Base-by-base conservation (phyloP, 176 grass and related monocot genomes). In the Dendrocalamus sinicus region DNA sequence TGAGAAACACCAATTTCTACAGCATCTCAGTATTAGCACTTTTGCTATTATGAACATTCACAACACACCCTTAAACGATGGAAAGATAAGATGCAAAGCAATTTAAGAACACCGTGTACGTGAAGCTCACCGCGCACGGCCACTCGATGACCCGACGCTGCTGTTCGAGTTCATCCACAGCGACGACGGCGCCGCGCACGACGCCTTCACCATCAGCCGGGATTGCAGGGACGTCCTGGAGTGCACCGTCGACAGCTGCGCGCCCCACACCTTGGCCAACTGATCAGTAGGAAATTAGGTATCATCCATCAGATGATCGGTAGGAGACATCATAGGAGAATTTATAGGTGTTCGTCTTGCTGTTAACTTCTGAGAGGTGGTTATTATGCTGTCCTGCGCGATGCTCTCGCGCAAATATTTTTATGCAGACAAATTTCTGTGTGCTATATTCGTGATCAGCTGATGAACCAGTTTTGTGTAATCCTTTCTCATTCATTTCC, bases 151-250 rank as follows among this genome's bases (percentile, higher is more conserved):
- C 32, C 32, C 79, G 8, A 68, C 77, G 0, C 88, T 95, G 65
- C 63, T 74, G 40, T 84, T 95, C 39, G 93, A 98, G 91, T 95
- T 95, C 89, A 90, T 93, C 82, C 92, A 86, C 83, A 93, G 91
- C 72, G 82, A 88, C 45, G 88, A 93, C 30, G 93, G 93, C 44
- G 64, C 68, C 37, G 91, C 90, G 30, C 89, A 90, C 39, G 93
- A 95, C 80, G 80, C 87, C 3, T 98, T 98, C 83, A 87, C 53
- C 17, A 93, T 92, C 79, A 86, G 78, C 28, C 86, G 91, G 23
- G 95, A 92, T 35, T 98, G 93, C 72, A 86, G 26, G 70, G 93
- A 93, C 68, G 76, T 90, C 67, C 70, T 98, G 62, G 80, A 72
- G 6, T 98, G 89, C 57, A 28, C 87, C 0, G 23, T 98, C 24